phyloP scores from a whole-genome alignment of 31 red algal species.

The Endocladia muricata region DNA sequence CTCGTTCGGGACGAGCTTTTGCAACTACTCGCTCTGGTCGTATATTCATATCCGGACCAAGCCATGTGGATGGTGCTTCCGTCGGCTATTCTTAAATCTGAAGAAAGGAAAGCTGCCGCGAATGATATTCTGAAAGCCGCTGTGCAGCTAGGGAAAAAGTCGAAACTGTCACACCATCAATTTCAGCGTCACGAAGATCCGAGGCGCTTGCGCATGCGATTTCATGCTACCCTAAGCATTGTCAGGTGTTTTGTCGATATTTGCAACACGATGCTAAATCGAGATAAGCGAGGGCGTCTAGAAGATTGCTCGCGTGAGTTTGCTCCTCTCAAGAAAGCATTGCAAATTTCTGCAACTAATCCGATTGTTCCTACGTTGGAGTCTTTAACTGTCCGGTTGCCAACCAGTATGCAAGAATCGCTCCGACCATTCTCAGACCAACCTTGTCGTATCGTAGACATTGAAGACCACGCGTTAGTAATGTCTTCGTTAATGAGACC shows the following conservation, averaged over 20 bases:
- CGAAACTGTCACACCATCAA: background rate
- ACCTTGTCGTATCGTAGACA: constrained; percentile 50
- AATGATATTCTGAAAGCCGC: constrained; percentile 24
- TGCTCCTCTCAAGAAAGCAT: constrained; percentile 1
- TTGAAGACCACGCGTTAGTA: constrained; percentile 68
- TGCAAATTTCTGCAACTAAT: background rate
- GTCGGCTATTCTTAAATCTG: constrained; percentile 24
- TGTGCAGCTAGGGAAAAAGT: background rate
- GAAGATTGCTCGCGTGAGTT: constrained; percentile 58
- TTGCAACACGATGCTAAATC: constrained; percentile 25
- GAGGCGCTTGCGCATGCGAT: background rate
- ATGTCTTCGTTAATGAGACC: constrained; percentile 95
- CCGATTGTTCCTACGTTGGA: constrained; percentile 59
- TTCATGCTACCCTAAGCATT: constrained; percentile 9
- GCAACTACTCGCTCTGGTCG: constrained; percentile 42
- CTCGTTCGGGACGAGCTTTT: constrained; percentile 39
- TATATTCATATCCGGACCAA: constrained; percentile 62
- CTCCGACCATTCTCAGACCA: constrained; percentile 46
- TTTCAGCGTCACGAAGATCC: background rate
- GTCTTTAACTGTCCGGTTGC: constrained; percentile 43
- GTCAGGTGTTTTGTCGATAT: constrained; percentile 41
- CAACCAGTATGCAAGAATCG: background rate
- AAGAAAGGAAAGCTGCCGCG: constrained; percentile 31
- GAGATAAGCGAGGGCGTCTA: constrained; percentile 40
- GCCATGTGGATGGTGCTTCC: constrained; percentile 76